Base-by-base conservation (phyloP, 176 grass and related monocot species). In the Carex cristatella region DNA sequence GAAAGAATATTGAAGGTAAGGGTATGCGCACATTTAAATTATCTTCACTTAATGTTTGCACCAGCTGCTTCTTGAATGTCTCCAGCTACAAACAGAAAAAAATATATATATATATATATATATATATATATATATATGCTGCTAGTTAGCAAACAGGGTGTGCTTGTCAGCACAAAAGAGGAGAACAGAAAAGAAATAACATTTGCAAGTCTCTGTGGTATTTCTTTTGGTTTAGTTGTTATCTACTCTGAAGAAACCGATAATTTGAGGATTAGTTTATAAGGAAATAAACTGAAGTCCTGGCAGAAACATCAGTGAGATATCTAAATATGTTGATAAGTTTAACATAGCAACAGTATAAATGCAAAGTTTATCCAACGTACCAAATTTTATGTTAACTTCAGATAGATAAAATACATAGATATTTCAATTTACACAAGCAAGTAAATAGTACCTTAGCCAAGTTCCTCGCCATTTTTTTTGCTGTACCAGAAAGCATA, bases 1-100 rank as follows among this genome's bases (percentile, higher is more conserved):
- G 88, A 64, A 74, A 28, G 56, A 88, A 57, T 31, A 60, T 44
- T 42, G 69, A 74, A 10, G 61, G 84, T 4, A 81, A 27, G 49
- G 15, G 65, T 66, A 37, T 63, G 91, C 96, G 92, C 60, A 99
- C 96, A 72, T 77, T 84, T 73, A 88, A 84, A 83, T 89, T 94
- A 86, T 94, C 93, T 83, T 92, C 93, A 75, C 84, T 90, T 48
- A 99, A 85, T 62, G 96, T 95, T 81, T 94, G 83, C 89, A 95
- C 89, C 83, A 99, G 86, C 40, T 99, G 96, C 78, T 86, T 99
- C 88, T 99, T 95, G 92, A 99, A 99, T 67, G 89, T 89, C 73
- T 95, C 93, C 86, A 99, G 51, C 96, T 99, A 84, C 69, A 83
- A 69, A 69, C 27, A 85, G 40, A 61, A 30, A 15, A 10, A 80